Percentiles rank a stretch among this genome's conserved stretches.
Evolutionary conservation across 163 green algal genomes (phyloP).

Genomic region (Coccomyxa subellipsoidea): DNA sequence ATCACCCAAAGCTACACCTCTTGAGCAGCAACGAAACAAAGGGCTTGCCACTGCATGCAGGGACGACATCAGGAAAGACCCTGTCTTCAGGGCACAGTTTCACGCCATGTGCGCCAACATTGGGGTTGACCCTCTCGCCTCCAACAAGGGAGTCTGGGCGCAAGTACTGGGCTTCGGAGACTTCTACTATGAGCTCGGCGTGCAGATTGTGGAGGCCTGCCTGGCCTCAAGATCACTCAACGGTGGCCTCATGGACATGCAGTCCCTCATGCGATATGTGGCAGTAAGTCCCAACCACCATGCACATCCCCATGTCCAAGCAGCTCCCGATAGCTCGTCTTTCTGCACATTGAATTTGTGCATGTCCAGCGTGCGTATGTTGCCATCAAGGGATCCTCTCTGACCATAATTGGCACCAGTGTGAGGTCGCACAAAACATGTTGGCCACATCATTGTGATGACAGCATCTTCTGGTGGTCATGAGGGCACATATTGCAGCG

Average conservation of each 20-base stretch:
- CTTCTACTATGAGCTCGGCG: conserved; percentile 95
- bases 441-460: too few species aligned
- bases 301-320: too few species aligned
- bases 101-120: conserved; percentile 94
- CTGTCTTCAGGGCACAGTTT: conserved; percentile 80
- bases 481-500: too few species aligned
- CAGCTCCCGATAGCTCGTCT: too few species aligned
- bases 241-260: conserved; percentile 87
- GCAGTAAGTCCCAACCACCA: conserved; percentile 17
- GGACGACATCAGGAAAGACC: conserved; percentile 82
- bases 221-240: conserved; percentile 70
- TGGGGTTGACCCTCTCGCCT: conserved; percentile 95
- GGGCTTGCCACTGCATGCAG: conserved; percentile 14
- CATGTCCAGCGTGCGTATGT: too few species aligned
- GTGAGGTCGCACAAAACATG: too few species aligned
- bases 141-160: conserved; percentile 90
- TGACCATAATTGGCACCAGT: too few species aligned
- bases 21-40: background rate
- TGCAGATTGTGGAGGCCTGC: conserved; percentile 84
- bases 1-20: background rate
- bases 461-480: too few species aligned
- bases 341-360: too few species aligned
- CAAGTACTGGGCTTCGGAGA: conserved; percentile 85
- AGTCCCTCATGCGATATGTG: conserved; percentile 57
- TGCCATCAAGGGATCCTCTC: too few species aligned